phyloP scores from a whole-genome alignment of 495 filamentous ascomycete species.

The Parathielavia appendiculata region DNA sequence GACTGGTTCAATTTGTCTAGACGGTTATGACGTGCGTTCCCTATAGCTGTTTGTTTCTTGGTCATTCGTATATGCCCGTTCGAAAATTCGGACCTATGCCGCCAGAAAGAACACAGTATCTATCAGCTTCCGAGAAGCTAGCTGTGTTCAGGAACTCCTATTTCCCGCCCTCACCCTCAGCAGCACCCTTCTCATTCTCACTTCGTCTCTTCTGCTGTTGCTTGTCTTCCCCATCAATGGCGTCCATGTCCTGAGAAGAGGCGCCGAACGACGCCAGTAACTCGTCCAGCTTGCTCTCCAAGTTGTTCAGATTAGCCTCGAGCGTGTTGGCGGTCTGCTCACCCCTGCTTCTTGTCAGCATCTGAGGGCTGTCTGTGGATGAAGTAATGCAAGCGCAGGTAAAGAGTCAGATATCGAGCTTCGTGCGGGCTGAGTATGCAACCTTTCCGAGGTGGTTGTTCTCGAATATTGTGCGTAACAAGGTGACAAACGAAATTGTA shows the following conservation, averaged over 20 bases:
- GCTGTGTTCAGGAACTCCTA: not conserved
- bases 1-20: not conserved
- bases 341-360: slow-evolving; percentile 37
- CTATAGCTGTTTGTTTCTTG: not conserved
- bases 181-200: not conserved
- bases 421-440: too few species aligned
- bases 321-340: slow-evolving; percentile 50
- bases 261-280: slow-evolving; percentile 40
- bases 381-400: not conserved
- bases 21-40: not conserved
- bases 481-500: too few species aligned
- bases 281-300: slow-evolving; percentile 52
- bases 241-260: slow-evolving; percentile 3
- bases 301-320: slow-evolving; percentile 47
- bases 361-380: not conserved
- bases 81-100: too few species aligned
- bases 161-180: not conserved
- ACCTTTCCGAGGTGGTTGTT: too few species aligned
- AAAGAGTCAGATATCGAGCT: not conserved
- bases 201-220: not conserved
- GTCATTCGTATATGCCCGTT: too few species aligned
- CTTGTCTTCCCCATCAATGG: slow-evolving; percentile 4
- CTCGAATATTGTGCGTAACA: too few species aligned
- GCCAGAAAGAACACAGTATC: too few species aligned
- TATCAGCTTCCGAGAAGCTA: too few species aligned